Evolutionary conservation across 2,329 filamentous ascomycete species (phyloP), one percentile per base, ranked within the genome.

Genomic region (Tolypocladium tundrense): DNA sequence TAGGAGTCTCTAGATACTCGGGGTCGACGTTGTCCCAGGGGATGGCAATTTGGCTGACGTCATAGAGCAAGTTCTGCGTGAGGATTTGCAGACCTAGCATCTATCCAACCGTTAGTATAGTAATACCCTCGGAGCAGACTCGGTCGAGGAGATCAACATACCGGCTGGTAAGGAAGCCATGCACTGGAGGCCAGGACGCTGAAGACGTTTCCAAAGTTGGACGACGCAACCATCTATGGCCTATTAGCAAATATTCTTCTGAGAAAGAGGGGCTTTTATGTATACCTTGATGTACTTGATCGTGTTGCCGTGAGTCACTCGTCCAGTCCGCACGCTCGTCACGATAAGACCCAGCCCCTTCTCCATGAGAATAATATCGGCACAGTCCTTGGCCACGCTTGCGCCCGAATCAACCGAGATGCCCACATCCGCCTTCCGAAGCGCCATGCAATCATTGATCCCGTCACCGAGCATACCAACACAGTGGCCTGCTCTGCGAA

Each of bases 381-480:
- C 66, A 14, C 65, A 66, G 56, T 69, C 67, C 48, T 69, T 69
- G 51, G 66, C 66, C 1, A 65, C 65, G 16, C 63, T 63, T 4
- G 65, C 64, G 7, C 65, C 66, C 19, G 65, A 67, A 43, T 69
- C 65, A 3, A 68, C 67, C 13, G 67, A 69, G 42, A 69, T 67
- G 14, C 66, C 66, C 1, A 67, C 67, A 27, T 69, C 65, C 3
- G 65, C 61, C 24, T 60, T 61, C 1, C 65, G 58, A 53, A 69
- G 62, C 2, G 67, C 67, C 14, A 69, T 61, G 58, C 66, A 68
- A 57, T 69, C 67, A 53, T 69, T 69, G 59, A 69, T 66, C 21
- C 67, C 67, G 42, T 69, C 67, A 3, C 66, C 67, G 13, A 68
- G 59, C 66, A 69, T 69, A 3, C 67, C 66, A 0, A 69, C 67